Conservation (phyloP, 768 basidiomycete species). For the Pseudohyphozyma bogoriensis region DNA sequence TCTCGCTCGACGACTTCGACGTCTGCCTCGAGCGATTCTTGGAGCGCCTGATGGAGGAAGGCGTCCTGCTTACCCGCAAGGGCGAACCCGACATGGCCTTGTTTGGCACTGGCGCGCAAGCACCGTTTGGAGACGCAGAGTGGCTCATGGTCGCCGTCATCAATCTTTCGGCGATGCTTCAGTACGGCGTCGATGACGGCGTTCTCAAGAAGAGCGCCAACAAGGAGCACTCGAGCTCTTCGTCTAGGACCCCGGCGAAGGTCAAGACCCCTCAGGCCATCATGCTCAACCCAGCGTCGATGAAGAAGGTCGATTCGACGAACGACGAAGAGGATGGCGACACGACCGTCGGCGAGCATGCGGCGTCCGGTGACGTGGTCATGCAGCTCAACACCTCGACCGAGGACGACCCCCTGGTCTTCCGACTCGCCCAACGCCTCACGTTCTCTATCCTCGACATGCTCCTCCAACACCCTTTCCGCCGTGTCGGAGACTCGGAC, state of each 20-base stretch:
- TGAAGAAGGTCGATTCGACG: not conserved
- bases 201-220: slow-evolving; percentile 48
- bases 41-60: slow-evolving; percentile 44
- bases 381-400: slow-evolving; percentile 28
- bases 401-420: slow-evolving; percentile 51
- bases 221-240: not conserved
- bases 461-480: slow-evolving; percentile 54
- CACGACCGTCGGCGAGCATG: not conserved
- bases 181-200: slow-evolving; percentile 71
- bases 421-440: slow-evolving; percentile 66
- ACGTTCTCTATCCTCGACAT: slow-evolving; percentile 66
- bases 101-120: slow-evolving; percentile 44
- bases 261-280: slow-evolving; percentile 21
- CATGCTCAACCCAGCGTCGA: slow-evolving; percentile 18
- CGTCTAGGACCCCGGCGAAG: not conserved
- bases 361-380: slow-evolving; percentile 16
- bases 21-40: slow-evolving; percentile 71
- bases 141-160: slow-evolving; percentile 96
- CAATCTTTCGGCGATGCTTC: slow-evolving; percentile 70
- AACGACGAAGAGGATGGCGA: not conserved
- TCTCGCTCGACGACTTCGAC: slow-evolving; percentile 83
- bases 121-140: slow-evolving; percentile 45
- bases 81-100: not conserved
- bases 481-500: slow-evolving; percentile 41
- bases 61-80: slow-evolving; percentile 2